These are phyloP conservation scores for Penicillium manginii DNA, from an alignment of 495 filamentous ascomycete species.

Conservation along the genomic window DNA sequence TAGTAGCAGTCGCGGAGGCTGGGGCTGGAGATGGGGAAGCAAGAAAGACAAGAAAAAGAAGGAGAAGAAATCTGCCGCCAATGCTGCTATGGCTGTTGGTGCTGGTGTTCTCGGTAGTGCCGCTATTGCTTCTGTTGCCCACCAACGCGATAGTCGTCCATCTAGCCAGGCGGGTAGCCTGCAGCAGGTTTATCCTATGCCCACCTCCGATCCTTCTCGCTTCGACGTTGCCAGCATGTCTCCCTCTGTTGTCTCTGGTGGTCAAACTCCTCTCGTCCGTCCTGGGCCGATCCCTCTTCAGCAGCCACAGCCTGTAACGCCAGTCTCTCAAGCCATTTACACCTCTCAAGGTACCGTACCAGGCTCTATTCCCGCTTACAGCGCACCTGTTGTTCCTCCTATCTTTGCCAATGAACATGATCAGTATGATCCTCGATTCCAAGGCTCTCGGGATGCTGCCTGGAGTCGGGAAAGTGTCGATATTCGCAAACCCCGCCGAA, in stretches of 20 bases:
- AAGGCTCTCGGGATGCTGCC: slow-evolving; percentile 25
- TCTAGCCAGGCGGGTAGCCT: slow-evolving; percentile 41
- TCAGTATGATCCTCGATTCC: slow-evolving; percentile 28
- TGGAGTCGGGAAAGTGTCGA: slow-evolving; percentile 19
- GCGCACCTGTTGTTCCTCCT: slow-evolving; percentile 36
- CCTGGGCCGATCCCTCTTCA: slow-evolving; percentile 58
- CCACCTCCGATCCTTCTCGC: slow-evolving; percentile 62
- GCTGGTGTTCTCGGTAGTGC: slow-evolving; percentile 39
- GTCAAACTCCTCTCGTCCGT: slow-evolving; percentile 50
- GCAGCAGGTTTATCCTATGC: slow-evolving; percentile 58
- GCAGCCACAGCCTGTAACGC: slow-evolving; percentile 59
- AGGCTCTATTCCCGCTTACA: slow-evolving; percentile 39
- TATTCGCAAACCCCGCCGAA: slow-evolving; percentile 26
- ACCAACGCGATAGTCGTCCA: slow-evolving; percentile 26
- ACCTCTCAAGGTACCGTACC: slow-evolving; percentile 40
- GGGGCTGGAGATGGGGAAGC: slow-evolving; percentile 63
- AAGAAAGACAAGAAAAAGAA: slow-evolving; percentile 50
- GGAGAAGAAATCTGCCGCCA: slow-evolving; percentile 33
- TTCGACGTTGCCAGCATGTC: slow-evolving; percentile 57
- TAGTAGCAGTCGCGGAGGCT: slow-evolving; percentile 46
- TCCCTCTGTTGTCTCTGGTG: slow-evolving; percentile 49
- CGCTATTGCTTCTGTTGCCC: slow-evolving; percentile 35
- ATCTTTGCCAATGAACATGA: slow-evolving; percentile 33
- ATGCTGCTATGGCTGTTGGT: slow-evolving; percentile 32
- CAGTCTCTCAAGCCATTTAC: slow-evolving; percentile 59